Conservation (phyloP, 192 early-diverging fungal species). For the Backusella morwellensis region DNA sequence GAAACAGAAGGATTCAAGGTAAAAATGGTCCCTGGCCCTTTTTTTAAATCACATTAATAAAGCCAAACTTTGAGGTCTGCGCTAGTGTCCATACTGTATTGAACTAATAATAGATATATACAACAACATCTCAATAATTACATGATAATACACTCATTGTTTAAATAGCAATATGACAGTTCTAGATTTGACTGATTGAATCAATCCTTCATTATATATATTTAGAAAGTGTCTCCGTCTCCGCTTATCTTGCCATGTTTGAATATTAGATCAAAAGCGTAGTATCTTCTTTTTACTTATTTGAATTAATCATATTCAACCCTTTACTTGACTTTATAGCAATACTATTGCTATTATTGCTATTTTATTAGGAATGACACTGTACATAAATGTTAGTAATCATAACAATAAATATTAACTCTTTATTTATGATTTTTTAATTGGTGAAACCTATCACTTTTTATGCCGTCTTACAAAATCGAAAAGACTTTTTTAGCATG, state of each 20-base stretch:
- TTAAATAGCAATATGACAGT: neutral
- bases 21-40: neutral
- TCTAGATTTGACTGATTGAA: neutral
- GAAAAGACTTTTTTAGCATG: neutral
- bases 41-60: neutral
- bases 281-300: neutral
- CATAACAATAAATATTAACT: neutral
- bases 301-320: neutral
- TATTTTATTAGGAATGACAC: neutral
- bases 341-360: neutral
- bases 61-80: neutral
- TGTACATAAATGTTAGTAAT: neutral
- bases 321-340: neutral
- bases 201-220: neutral
- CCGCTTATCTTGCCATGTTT: constrained; percentile 5
- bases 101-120: neutral
- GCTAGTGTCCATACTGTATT: neutral
- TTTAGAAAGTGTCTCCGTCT: neutral
- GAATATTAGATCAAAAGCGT: neutral
- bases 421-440: neutral
- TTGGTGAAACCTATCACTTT: neutral
- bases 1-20: neutral
- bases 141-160: neutral
- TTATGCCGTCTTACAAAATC: constrained; percentile 2
- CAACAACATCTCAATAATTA: neutral